Conservation (phyloP, 2,329 filamentous ascomycete genomes). For the Microthyrium microscopicum region DNA sequence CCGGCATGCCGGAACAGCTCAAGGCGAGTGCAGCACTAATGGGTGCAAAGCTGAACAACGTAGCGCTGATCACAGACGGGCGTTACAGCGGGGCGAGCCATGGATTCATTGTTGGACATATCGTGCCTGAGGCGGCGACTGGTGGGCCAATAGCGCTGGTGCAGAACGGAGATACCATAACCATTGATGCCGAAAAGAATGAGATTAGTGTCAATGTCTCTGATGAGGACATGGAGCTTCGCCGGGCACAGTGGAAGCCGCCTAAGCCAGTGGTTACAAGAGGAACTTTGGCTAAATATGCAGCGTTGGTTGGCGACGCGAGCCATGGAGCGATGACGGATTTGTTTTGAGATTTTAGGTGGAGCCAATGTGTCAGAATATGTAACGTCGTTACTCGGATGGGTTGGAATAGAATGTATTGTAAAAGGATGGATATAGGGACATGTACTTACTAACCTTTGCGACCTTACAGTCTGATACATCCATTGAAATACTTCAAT, state of each 20-base stretch:
- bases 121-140: conserved; percentile 75
- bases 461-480: too few relatives aligned
- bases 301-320: conserved; percentile 71
- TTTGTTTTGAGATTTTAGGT: conserved; percentile 31
- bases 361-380: neutral
- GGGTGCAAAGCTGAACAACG: conserved; percentile 73
- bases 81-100: conserved; percentile 78
- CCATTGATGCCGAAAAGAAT: conserved; percentile 72
- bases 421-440: neutral
- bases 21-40: conserved; percentile 80
- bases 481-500: too few relatives aligned
- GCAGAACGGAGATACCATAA: conserved; percentile 61
- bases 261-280: conserved; percentile 60
- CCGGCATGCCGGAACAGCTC: conserved; percentile 92
- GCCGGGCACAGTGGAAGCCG: conserved; percentile 51
- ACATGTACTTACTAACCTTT: neutral
- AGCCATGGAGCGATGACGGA: conserved; percentile 86
- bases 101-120: conserved; percentile 87
- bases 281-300: conserved; percentile 82
- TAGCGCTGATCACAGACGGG: conserved; percentile 84
- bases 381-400: neutral
- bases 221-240: conserved; percentile 50
- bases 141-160: conserved; percentile 82
- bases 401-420: neutral
- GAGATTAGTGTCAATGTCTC: conserved; percentile 52